Conservation (phyloP, 1,284 basidiomycete genomes). For the Boletellus deceptivus region DNA sequence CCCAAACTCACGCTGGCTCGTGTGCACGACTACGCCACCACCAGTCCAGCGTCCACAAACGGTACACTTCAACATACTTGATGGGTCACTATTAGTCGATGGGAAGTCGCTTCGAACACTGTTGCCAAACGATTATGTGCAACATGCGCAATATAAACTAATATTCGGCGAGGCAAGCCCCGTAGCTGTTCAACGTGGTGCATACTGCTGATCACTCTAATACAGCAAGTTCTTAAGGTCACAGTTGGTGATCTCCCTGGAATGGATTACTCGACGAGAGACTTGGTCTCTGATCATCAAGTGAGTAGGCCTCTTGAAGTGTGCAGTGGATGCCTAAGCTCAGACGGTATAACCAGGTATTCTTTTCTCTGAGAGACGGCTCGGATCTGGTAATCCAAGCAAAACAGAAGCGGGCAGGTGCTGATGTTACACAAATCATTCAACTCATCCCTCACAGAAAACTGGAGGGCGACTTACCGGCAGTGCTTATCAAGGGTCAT, state of each 20-base stretch:
- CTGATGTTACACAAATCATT: not conserved
- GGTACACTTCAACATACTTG: not conserved
- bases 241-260: conserved; percentile 34
- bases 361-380: conserved; percentile 20
- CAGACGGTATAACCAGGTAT: conserved; percentile 21
- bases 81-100: not conserved
- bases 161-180: not conserved
- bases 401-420: not conserved
- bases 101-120: not conserved
- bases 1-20: not conserved
- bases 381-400: not conserved
- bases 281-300: conserved; percentile 22
- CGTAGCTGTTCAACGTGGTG: not conserved
- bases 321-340: not conserved
- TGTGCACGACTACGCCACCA: not conserved
- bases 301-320: conserved; percentile 9
- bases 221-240: not conserved
- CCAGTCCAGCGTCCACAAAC: not conserved
- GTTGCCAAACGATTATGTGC: not conserved
- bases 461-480: conserved; percentile 40
- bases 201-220: not conserved
- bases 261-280: conserved; percentile 38
- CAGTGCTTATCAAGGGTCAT: conserved; percentile 31
- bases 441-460: conserved; percentile 2
- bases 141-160: not conserved